Evolutionary conservation across 169 alveolate species (phyloP).

Genomic region (Cryptosporidium bovis): DNA sequence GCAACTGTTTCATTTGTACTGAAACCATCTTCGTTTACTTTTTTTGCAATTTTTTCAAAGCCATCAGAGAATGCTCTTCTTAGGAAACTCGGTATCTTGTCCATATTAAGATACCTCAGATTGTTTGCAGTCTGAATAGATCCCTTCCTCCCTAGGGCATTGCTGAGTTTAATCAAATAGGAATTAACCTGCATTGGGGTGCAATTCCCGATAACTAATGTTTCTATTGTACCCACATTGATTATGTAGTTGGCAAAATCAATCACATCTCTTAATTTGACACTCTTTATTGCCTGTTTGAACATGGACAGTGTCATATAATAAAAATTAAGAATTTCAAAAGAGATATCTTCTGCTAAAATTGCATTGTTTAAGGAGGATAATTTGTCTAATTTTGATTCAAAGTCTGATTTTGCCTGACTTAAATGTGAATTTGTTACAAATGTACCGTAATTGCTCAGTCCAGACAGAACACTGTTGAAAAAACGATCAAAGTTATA

Average conservation of each 20-base stretch:
- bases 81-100: background rate
- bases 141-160: background rate
- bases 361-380: background rate
- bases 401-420: slow-evolving; percentile 39
- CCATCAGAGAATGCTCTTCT: background rate
- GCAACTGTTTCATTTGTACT: too few species aligned
- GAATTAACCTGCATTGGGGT: slow-evolving; percentile 68
- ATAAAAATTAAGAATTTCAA: slow-evolving; percentile 31
- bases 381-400: slow-evolving; percentile 5
- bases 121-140: background rate
- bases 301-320: slow-evolving; percentile 9
- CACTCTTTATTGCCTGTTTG: slow-evolving; percentile 5
- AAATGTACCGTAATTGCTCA: background rate
- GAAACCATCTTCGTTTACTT: background rate
- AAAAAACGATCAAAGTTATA: too few species aligned
- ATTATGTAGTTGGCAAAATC: slow-evolving; percentile 23
- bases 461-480: too few species aligned
- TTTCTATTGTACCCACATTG: slow-evolving; percentile 19
- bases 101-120: background rate
- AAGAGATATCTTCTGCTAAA: slow-evolving; percentile 20
- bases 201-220: slow-evolving; percentile 42
- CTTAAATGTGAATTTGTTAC: background rate
- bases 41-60: background rate
- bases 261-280: slow-evolving; percentile 26
- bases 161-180: slow-evolving; percentile 18